Base-by-base conservation (phyloP, 2,329 filamentous ascomycete genomes). In the Sporothrix pseudoabietina region DNA sequence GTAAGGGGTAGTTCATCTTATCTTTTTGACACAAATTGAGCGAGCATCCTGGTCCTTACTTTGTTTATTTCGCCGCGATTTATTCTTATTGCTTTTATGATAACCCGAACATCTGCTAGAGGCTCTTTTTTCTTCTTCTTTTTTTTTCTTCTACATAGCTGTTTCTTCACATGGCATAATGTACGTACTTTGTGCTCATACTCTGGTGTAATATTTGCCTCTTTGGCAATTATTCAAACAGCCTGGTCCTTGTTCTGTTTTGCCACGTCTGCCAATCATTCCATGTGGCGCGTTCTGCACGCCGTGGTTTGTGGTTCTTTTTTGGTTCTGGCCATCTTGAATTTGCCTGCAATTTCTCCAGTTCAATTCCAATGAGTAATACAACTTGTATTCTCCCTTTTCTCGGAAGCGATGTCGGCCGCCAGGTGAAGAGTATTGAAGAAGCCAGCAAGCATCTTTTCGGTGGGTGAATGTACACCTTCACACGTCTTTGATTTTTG, bases 231-330 rank as follows among this genome's bases (percentile, higher is more conserved):
- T 49, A 32, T 70, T 57, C 35, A 26, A 63, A 39, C 35, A 65
- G 59, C 59, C 59, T 59, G 54, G n/a, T 59, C 39, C 49, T 22
- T 71, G 19, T 39, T 39, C 69, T 44, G 35, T 59, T 71, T 71
- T 44, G 35, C 35, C 41, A 57, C 49, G 12, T 47, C 32, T 71
- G 32, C 54, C 32, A 41, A 57, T 71, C 19, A 52, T 39, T 69
- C 49, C 66, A 63, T 63, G 19, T 26, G 59, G 35, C 59, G 59
- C 59, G 32, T 63, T 63, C 35, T 39, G 4, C 35, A 44, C 35
- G 35, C 8, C 35, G 35, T 35, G 57, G 19, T 12, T 16, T 44
- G 30, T 41, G 59, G 57, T 41, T 63, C 35, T 44, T 6, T 16
- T 65, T 2, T 65, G 19, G 52, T 55, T 55, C 52, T 41, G 30